Conservation (phyloP, 441 rosid species). For the Syzygium syzygioides region DNA sequence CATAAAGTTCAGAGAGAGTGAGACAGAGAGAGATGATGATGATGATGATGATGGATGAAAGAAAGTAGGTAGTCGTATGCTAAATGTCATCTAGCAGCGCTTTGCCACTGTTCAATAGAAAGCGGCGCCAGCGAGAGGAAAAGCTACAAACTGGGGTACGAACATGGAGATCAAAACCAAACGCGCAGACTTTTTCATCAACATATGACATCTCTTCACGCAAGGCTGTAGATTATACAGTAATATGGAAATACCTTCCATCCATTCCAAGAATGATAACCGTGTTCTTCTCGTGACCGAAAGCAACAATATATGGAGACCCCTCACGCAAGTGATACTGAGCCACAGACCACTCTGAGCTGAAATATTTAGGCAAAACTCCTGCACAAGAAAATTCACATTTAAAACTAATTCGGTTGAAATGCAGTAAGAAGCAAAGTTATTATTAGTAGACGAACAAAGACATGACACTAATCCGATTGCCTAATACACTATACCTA, state of each 20-base stretch:
- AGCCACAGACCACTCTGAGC: conserved; percentile 96
- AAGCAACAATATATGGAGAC: conserved; percentile 75
- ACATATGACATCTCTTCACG: background rate
- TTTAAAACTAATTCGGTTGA: background rate
- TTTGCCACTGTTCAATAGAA: background rate
- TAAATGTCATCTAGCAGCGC: background rate
- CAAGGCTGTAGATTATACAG: background rate
- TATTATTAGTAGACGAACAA: background rate
- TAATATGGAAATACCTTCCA: conserved; percentile 47
- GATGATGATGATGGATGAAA: background rate
- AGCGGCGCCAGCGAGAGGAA: background rate
- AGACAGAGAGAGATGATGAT: background rate
- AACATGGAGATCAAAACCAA: background rate
- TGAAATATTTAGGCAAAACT: conserved; percentile 89
- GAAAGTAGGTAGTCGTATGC: background rate
- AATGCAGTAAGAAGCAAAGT: background rate
- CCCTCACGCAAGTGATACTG: conserved; percentile 84
- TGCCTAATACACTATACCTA: background rate
- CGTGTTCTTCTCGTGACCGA: conserved; percentile 86
- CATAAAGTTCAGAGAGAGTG: background rate
- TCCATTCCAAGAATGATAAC: conserved; percentile 87
- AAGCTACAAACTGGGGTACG: background rate
- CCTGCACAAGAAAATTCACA: conserved; percentile 33
- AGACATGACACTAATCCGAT: background rate
- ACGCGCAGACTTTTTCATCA: background rate